These are phyloP conservation scores for Triangularia verruculosa DNA, from an alignment of 2,329 filamentous ascomycete genomes.

Conservation along the genomic window DNA sequence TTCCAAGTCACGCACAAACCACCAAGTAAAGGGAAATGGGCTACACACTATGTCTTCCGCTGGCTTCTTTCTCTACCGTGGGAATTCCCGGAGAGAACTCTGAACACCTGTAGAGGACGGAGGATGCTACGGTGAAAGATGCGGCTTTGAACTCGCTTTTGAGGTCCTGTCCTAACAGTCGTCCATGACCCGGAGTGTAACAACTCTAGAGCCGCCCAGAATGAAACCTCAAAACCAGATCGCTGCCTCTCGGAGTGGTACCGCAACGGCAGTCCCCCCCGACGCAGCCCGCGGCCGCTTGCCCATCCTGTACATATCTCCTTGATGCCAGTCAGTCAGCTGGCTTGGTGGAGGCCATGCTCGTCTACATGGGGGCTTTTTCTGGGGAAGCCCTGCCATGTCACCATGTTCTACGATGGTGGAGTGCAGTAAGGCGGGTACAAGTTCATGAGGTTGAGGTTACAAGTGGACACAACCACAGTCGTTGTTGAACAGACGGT, in stretches of 20 bases:
- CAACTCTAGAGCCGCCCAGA: constrained; percentile 5
- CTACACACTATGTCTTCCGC: no score
- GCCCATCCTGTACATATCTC: constrained; percentile 22
- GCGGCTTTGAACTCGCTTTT: neutral
- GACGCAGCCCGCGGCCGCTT: constrained; percentile 19
- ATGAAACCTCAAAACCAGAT: constrained; percentile 12
- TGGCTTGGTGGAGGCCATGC: constrained; percentile 12
- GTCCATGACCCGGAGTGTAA: neutral
- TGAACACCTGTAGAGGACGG: neutral
- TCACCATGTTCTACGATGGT: neutral
- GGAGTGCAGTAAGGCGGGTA: neutral
- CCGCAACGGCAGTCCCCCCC: constrained; percentile 11
- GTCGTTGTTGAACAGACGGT: constrained; percentile 2
- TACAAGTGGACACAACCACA: neutral
- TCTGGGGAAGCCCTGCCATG: constrained; percentile 9
- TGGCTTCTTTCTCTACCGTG: no score
- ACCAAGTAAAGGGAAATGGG: no score
- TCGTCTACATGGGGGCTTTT: neutral
- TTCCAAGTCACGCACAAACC: neutral
- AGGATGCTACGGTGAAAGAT: neutral
- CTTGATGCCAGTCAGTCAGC: constrained; percentile 23
- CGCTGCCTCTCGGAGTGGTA: constrained; percentile 6
- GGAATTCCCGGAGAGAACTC: neutral
- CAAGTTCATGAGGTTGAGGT: constrained; percentile 1
- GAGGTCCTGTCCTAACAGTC: neutral